A percentile compares a stretch with the other conserved stretches of the same genome.
phyloP scores from a whole-genome alignment of 805 yeast species.

The Monosporozyma servazzii region DNA sequence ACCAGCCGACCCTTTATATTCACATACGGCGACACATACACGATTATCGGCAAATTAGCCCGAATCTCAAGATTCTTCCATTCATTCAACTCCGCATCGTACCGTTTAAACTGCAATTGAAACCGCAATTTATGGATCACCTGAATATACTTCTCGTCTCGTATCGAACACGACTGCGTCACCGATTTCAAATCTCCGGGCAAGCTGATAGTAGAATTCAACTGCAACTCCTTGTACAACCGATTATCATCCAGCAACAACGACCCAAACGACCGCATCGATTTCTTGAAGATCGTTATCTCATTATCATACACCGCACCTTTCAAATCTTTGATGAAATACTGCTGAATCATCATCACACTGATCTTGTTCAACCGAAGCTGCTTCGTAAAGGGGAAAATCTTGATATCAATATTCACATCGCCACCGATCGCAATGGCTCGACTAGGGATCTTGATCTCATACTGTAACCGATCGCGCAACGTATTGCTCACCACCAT shows the following conservation, averaged over 20 bases:
- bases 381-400: constrained; percentile 76
- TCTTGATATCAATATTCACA: constrained; percentile 55
- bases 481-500: constrained; percentile 85
- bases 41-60: constrained; percentile 70
- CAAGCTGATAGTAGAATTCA: constrained; percentile 47
- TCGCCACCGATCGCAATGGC: constrained; percentile 82
- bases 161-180: constrained; percentile 76
- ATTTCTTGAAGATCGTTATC: constrained; percentile 43
- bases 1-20: constrained; percentile 40
- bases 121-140: constrained; percentile 78
- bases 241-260: constrained; percentile 22
- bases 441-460: constrained; percentile 72
- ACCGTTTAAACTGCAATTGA: constrained; percentile 46
- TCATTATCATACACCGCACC: constrained; percentile 56
- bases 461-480: constrained; percentile 83
- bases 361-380: constrained; percentile 58
- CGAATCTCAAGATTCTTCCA: constrained; percentile 80
- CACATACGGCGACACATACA: constrained; percentile 69
- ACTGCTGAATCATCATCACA: constrained; percentile 58
- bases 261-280: constrained; percentile 38
- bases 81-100: constrained; percentile 51
- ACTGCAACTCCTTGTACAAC: constrained; percentile 50
- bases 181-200: constrained; percentile 64
- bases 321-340: constrained; percentile 44
- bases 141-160: constrained; percentile 44